A percentile compares a stretch with the other conserved stretches of the same genome.
phyloP scores from a whole-genome alignment of 2,329 filamentous ascomycete genomes.

The Ustulina deusta region DNA sequence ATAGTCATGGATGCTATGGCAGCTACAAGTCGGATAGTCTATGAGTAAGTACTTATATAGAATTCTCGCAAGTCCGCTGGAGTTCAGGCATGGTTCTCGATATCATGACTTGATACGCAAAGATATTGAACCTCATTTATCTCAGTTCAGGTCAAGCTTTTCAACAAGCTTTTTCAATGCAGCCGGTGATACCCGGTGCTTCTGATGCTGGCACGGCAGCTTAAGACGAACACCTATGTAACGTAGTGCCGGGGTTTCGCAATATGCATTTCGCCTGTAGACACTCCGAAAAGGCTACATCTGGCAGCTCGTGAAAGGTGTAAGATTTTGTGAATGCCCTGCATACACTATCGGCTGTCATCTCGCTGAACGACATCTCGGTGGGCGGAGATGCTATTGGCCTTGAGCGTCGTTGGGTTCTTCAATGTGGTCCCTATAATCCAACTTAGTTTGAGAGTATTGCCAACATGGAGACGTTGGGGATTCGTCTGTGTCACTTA shows the following conservation, averaged over 20 bases:
- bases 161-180: constrained; percentile 46
- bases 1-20: constrained; percentile 5
- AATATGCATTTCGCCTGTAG: constrained; percentile 37
- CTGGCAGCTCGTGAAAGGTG: constrained; percentile 2
- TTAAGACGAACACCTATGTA: constrained; percentile 38
- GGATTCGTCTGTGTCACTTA: background rate
- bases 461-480: background rate
- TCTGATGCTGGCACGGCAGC: constrained; percentile 5
- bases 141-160: constrained; percentile 43
- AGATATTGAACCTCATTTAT: constrained; percentile 7
- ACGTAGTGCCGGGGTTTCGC: constrained; percentile 40
- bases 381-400: constrained; percentile 14
- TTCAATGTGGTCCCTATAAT: constrained; percentile 5
- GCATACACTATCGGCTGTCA: constrained; percentile 2
- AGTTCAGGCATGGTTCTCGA: background rate
- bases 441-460: background rate
- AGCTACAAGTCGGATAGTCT: constrained; percentile 17
- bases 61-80: background rate
- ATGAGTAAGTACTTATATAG: background rate
- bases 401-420: background rate
- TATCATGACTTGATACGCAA: background rate
- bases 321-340: background rate
- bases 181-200: constrained; percentile 36
- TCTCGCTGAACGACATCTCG: constrained; percentile 2
- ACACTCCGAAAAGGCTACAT: constrained; percentile 37